Base-by-base conservation (phyloP, 1,284 basidiomycete genomes). In the Sphagnurus paluster region DNA sequence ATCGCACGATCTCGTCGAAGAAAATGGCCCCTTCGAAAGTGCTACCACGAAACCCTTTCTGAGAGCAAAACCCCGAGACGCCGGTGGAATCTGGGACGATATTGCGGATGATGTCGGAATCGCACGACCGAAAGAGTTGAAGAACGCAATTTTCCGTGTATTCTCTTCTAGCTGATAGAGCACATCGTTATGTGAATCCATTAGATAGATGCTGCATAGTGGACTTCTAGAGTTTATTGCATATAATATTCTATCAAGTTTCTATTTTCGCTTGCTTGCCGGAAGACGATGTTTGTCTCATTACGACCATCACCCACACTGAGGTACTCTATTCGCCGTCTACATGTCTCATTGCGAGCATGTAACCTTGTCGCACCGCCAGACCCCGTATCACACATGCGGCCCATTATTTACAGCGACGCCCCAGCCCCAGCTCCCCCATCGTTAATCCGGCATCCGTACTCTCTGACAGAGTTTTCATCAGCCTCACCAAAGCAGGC, bases 321-420 rank as follows among this genome's bases (percentile, higher is more conserved):
- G 14, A 29, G 30, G 10, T 28, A 32, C 10, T 39, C 41, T 39
- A 21, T 38, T 26, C 75, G 77, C 13, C 52, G 56, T 1, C 44
- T 84, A 14, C 76, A 79, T 53, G 54, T 62, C 10, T 75, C 79
- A 2, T 34, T 61, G 19, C 35, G 53, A 14, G 52, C 64, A 7
- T 56, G 58, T 32, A 70, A 83, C 61, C 75, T 83, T 16, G 75
- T 90, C 32, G 87, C 84, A 2, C 85, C 85, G 29, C 81, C 84
- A 25, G 77, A 90, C 60, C 83, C 84, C 5, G 59, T 87, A 43
- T 89, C 87, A n/a, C 77, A 90, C 67, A 69, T 90, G 43, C 80
- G 88, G 3, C 87, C 88, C 3, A 72, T 88, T 48, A 71, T 90
- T 34, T 89, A 90, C 66, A 79, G 82, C 56, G 77, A 85, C 56